Conservation (phyloP, 1,139 yeast species). For the Candida glucosophila region DNA sequence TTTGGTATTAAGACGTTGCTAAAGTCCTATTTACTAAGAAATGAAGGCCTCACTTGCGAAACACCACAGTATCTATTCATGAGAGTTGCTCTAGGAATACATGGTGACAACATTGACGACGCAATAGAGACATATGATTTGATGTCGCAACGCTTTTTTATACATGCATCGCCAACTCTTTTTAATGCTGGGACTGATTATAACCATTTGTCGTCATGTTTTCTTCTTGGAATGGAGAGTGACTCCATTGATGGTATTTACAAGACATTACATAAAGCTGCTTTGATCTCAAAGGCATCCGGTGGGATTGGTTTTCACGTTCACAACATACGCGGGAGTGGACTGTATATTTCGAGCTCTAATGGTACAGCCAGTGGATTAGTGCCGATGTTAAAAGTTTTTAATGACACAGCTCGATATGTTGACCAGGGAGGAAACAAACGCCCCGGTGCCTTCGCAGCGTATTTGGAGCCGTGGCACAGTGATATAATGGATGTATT, state of each 20-base stretch:
- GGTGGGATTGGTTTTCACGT: conserved; percentile 87
- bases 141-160: conserved; percentile 78
- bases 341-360: conserved; percentile 82
- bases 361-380: conserved; percentile 86
- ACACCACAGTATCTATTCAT: conserved; percentile 85
- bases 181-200: conserved; percentile 72
- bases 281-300: conserved; percentile 80
- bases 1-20: conserved; percentile 58
- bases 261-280: conserved; percentile 79
- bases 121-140: conserved; percentile 74
- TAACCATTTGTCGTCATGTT: conserved; percentile 58
- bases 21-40: conserved; percentile 68
- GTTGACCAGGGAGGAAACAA: conserved; percentile 95
- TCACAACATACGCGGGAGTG: conserved; percentile 77
- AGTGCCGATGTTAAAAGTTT: conserved; percentile 85
- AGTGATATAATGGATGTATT: conserved; percentile 77
- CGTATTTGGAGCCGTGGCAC: conserved; percentile 90
- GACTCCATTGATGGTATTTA: conserved; percentile 89
- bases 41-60: conserved; percentile 67
- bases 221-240: conserved; percentile 80
- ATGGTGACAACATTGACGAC: conserved; percentile 59
- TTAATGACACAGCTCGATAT: conserved; percentile 84
- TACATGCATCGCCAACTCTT: conserved; percentile 85
- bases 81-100: conserved; percentile 87
- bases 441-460: conserved; percentile 89